A percentile compares a stretch with the other conserved stretches of the same genome.
Conservation (phyloP, 805 yeast genomes). For the Metschnikowia peoriensis region DNA sequence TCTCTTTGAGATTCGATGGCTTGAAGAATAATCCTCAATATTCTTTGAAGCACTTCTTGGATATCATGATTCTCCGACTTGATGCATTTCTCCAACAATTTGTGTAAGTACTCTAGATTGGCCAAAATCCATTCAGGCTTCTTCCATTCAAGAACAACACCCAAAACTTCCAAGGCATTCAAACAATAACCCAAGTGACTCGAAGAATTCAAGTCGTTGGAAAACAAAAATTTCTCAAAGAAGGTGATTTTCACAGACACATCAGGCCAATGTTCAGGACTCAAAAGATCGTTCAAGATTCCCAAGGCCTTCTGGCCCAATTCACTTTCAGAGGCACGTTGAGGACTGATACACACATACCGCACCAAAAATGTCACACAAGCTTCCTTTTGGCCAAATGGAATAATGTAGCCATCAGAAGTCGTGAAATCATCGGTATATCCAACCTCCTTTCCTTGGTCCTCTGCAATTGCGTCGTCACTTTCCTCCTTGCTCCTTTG, state of each 20-base stretch:
- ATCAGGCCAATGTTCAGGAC: slow-evolving; percentile 80
- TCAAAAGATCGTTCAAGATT: slow-evolving; percentile 69
- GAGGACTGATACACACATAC: slow-evolving; percentile 82
- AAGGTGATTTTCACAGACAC: slow-evolving; percentile 82
- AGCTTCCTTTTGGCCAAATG: slow-evolving; percentile 81
- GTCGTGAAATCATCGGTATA: slow-evolving; percentile 40
- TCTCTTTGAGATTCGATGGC: slow-evolving; percentile 54
- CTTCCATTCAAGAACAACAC: slow-evolving; percentile 79
- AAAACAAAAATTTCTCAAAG: slow-evolving; percentile 82
- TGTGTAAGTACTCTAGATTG: slow-evolving; percentile 66
- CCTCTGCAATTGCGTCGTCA: not conserved
- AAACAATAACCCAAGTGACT: slow-evolving; percentile 75
- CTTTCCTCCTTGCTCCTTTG: not conserved
- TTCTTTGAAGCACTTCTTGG: slow-evolving; percentile 79
- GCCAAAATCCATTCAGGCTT: slow-evolving; percentile 73
- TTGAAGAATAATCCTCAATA: slow-evolving; percentile 62
- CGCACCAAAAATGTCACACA: slow-evolving; percentile 86
- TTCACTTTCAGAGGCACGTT: slow-evolving; percentile 79
- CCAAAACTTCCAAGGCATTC: slow-evolving; percentile 87
- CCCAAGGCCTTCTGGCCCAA: slow-evolving; percentile 78
- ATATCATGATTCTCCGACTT: slow-evolving; percentile 82
- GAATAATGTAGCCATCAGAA: slow-evolving; percentile 54
- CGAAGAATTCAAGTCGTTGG: slow-evolving; percentile 69
- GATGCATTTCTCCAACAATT: slow-evolving; percentile 74
- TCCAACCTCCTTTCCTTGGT: not conserved